Base-by-base conservation (phyloP, 2,329 filamentous ascomycete genomes). In the Hypoxylon sp. region DNA sequence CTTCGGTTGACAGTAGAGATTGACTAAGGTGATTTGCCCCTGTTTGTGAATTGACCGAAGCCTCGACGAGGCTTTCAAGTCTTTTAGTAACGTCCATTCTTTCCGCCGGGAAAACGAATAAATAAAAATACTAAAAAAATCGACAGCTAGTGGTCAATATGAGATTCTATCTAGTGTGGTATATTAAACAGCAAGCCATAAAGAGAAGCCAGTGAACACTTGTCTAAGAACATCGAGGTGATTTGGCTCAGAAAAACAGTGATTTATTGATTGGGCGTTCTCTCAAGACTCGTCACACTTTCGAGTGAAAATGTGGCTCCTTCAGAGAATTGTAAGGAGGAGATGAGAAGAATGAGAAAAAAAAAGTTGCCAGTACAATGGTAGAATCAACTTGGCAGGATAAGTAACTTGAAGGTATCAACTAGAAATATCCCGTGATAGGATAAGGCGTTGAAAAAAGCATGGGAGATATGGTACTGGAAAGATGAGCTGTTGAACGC, bases 271-370 rank as follows among this genome's bases (percentile, higher is more conserved):
- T 41, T 58, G 17, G 46, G 38, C 56, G 21, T 53, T 21, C 38
- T 66, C 66, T 71, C 62, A 72, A 71, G 70, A 65, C 64, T 52
- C 61, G 68, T 71, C 64, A 69, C 70, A 71, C 61, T 69, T 71
- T 71, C 69, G 49, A 60, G 21, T 2, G 59, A 69, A 67, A 69
- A 46, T 68, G 62, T 67, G 68, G 66, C 66, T 68, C 68, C 70
- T 71, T 69, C 58, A 65, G 59, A 68, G 52, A 48, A 21, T 11
- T 62, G 30, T 23, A 51, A 65, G 34, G 21, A 48, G 32, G 7
- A 58, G 19, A 60, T 51, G 43, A 1, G 38, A 60, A 70, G 28
- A 56, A 52, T 14, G 61, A 52, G 61, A 52, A 41, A 34, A 30
- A 65, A 60, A 23, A 55, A n/a, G 49, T 17, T 46, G 41, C 51